Conservation (phyloP, 305 asterid genomes). For the Caryopteris hybrid region DNA sequence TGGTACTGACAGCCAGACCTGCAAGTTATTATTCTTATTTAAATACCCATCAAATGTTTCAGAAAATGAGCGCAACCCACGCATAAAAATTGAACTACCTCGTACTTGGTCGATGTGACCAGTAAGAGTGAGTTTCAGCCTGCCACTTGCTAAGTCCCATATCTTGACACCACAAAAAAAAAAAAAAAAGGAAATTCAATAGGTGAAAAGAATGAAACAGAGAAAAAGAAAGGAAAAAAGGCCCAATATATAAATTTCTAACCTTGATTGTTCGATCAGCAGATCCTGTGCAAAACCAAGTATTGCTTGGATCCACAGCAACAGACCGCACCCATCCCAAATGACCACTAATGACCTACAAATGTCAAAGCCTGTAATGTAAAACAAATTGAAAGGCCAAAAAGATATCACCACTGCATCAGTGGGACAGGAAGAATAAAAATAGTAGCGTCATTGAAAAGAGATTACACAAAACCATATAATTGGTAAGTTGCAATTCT, state of each 20-base stretch:
- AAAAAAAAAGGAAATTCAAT: conserved; percentile 4
- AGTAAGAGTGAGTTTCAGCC: conserved; percentile 84
- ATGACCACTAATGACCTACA: conserved; percentile 96
- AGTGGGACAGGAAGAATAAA: neutral
- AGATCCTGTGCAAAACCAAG: conserved; percentile 96
- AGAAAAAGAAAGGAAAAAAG: neutral
- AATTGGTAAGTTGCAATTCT: neutral
- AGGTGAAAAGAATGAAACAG: neutral
- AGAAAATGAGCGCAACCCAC: conserved; percentile 2
- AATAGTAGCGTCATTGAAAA: neutral
- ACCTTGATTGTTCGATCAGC: conserved; percentile 99
- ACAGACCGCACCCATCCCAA: conserved; percentile 99
- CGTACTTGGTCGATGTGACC: conserved; percentile 97
- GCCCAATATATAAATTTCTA: neutral
- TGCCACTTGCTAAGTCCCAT: conserved; percentile 97
- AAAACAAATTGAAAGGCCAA: neutral
- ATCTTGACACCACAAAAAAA: conserved; percentile 43
- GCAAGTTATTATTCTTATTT: conserved; percentile 23
- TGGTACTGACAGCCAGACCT: conserved; percentile 92
- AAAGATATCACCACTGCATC: neutral
- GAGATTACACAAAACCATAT: neutral
- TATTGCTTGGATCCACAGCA: conserved; percentile 95
- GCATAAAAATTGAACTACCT: conserved; percentile 50
- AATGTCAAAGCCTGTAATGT: conserved; percentile 16
- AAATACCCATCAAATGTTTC: conserved; percentile 1